Base-by-base conservation (phyloP, 2,329 filamentous ascomycete species). In the Pseudophaeomoniella oleicola region DNA sequence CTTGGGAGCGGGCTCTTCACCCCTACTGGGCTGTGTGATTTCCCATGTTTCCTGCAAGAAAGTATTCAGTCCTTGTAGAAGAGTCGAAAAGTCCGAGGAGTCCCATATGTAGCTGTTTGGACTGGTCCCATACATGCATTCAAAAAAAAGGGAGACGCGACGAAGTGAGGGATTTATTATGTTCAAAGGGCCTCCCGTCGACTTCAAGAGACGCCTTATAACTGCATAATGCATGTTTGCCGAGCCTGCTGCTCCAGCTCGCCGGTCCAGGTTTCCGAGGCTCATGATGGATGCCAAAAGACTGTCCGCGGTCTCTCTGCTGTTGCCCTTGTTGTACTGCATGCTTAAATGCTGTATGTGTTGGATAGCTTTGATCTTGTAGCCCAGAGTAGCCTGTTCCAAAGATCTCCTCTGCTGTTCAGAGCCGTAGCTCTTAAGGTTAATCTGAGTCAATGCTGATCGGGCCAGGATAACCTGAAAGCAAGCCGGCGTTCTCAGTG, bases 91-190 rank as follows among this genome's bases (percentile, higher is more conserved):
- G 32, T 42, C 42, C 5, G 39, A 38, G 9, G 34, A 30, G 35
- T 42, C 42, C 42, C 42, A 44, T 32, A 44, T 40, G 18, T 44
- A 44, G 34, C 42, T 44, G 33, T 42, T 36, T 6, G 40, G 40
- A 18, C 39, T 39, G 2, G 42, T 44, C 16, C 42, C 42, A 34
- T 44, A 44, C 30, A 44, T 44, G 42, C 42, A 44, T 31, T 44
- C 42, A 27, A 44, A 44, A 29, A 44, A 44, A 29, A 40, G 42
- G 38, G 42, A 42, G 33, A 44, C 42, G 9, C 42, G 35, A 15
- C 40, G 42, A 30, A 44, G 31, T 13, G 42, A 38, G 15, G 42
- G 37, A 15, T 40, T 42, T 19, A 36, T 39, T 19, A 44, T 40
- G 10, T 37, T 38, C 9, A 44, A 36, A 6, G 42, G 42, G 6